Evolutionary conservation across 139 green algal genomes (phyloP), one percentile per base, ranked within the genome.

Genomic region (Tetraselmis chui): DNA sequence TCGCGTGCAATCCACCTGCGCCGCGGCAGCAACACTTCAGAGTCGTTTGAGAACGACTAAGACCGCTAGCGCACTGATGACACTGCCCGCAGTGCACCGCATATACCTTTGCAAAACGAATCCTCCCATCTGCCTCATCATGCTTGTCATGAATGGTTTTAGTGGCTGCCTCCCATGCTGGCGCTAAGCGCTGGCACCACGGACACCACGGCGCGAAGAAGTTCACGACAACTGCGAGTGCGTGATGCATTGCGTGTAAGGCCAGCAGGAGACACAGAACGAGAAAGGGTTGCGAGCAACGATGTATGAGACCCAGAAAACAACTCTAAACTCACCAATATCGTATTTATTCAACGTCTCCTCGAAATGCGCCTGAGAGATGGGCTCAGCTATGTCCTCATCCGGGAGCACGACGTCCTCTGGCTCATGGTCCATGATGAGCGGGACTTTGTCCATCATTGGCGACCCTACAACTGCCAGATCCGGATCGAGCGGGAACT

Each of bases 191-290:
- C 88, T 98, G 94, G 87, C 96, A 98, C 96, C 96, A 99, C 76
- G 96, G 93, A 85, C 96, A 99, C 96, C 96, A 81, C 2, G 96
- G 95, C 27, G 96, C 96, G 78, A 92, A 98, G 87, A 98, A 99
- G 89, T 99, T 98, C 28, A 97, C 86, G 75, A 98, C 83, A 30
- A 97, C 91, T 89, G 81, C n/a, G 45, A 67, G 18, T 25, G 45
- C 11, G 45, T 67, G 45, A n/a, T n/a, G n/a, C n/a, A n/a, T n/a
- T n/a, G n/a, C n/a, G n/a, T n/a, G n/a, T n/a, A n/a, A n/a, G n/a
- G n/a, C n/a, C 45, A 67, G 45, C 45, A 25, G 45, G 45, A 25
- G 45, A 67, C 11, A 67, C 45, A 67, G 5, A 18, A 18, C 11
- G 18, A 67, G 45, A 18, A 18, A 18, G 45, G 5, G 45, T 67